Conservation (phyloP, 2,329 filamentous ascomycete species). For the Ilyonectria robusta region DNA sequence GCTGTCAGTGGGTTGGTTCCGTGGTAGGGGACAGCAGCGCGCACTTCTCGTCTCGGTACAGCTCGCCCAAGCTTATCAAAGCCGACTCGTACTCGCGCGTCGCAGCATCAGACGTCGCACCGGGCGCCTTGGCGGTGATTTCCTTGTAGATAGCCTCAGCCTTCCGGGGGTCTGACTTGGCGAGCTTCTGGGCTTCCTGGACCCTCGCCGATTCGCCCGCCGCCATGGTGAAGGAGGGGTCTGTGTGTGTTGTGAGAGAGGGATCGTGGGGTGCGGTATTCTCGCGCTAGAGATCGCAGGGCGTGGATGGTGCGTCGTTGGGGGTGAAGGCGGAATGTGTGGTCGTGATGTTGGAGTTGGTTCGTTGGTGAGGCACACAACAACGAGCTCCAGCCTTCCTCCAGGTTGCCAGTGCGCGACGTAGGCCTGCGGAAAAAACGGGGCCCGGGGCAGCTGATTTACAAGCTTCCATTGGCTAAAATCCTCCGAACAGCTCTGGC, state of each 20-base stretch:
- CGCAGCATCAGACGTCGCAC: constrained; percentile 85
- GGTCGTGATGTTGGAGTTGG: constrained; percentile 36
- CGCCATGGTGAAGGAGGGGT: constrained; percentile 61
- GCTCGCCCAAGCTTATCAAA: constrained; percentile 88
- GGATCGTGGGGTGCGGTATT: constrained; percentile 8
- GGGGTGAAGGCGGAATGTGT: constrained; percentile 24
- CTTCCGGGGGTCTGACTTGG: constrained; percentile 84
- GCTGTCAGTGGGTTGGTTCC: constrained; percentile 31
- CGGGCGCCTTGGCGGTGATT: constrained; percentile 87
- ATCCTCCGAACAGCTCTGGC: constrained; percentile 28
- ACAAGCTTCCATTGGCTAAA: constrained; percentile 32
- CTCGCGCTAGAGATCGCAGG: constrained; percentile 18
- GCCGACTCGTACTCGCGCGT: constrained; percentile 93
- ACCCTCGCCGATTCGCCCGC: constrained; percentile 76
- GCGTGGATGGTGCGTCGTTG: constrained; percentile 6
- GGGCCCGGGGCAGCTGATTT: constrained; percentile 30
- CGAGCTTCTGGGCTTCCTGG: constrained; percentile 89
- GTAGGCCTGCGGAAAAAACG: constrained; percentile 45
- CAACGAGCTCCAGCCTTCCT: constrained; percentile 41
- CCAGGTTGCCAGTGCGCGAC: constrained; percentile 57
- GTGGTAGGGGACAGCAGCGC: constrained; percentile 49
- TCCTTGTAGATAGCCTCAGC: constrained; percentile 92
- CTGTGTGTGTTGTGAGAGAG: constrained; percentile 29
- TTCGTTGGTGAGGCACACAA: constrained; percentile 35
- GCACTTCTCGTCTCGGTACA: constrained; percentile 91